Evolutionary conservation across 2,329 filamentous ascomycete species (phyloP).

Genomic region (Talaromyces sp.): DNA sequence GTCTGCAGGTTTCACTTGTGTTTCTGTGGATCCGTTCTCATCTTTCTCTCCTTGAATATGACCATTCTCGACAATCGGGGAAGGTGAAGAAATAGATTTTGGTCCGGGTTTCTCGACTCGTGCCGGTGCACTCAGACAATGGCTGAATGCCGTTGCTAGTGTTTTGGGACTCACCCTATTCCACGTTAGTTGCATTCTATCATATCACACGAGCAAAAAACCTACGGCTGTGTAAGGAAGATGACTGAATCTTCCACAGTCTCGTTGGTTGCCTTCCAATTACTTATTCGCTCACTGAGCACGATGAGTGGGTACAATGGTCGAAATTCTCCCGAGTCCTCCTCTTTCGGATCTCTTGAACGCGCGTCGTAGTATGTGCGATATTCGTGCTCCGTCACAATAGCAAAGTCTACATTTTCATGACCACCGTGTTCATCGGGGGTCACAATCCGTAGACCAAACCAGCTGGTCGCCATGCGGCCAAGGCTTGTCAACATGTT

Average conservation of each 20-base stretch:
- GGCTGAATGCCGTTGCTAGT: neutral
- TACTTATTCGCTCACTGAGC: neutral
- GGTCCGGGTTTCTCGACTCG: neutral
- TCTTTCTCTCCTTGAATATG: neutral
- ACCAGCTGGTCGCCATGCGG: neutral
- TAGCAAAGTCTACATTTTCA: neutral
- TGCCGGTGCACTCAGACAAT: neutral
- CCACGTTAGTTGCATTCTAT: neutral
- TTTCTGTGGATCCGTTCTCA: neutral
- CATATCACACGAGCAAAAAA: neutral
- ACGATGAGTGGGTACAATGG: neutral
- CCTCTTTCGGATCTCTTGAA: neutral
- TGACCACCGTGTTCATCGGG: neutral
- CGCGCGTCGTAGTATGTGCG: neutral
- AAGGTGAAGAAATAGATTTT: neutral
- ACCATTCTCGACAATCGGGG: neutral
- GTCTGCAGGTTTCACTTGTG: neutral
- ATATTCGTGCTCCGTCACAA: neutral
- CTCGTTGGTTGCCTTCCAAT: neutral
- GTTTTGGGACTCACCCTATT: neutral
- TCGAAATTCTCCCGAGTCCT: neutral
- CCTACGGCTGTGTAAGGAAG: neutral
- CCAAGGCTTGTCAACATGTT: neutral
- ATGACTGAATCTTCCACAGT: neutral
- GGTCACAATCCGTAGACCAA: neutral